A percentile compares a stretch with the other conserved stretches of the same genome.
Conservation (phyloP, 1,284 basidiomycete species). For the Puccinia sorghi region DNA sequence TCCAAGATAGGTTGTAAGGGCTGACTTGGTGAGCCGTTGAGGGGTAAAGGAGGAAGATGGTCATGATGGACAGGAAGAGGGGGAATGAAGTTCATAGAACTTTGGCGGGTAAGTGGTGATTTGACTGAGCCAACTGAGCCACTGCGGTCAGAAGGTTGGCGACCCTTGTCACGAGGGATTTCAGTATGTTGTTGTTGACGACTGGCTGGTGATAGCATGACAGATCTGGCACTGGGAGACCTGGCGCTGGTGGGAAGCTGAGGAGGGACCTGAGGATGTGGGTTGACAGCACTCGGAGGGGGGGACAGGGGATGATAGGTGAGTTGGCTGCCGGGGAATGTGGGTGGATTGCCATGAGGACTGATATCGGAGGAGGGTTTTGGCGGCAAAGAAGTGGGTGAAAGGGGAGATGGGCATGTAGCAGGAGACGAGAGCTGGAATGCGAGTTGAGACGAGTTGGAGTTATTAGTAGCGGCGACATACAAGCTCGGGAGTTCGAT, state of each 20-base stretch:
- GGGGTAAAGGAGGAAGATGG: slow-evolving; percentile 15
- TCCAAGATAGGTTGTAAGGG: slow-evolving; percentile 31
- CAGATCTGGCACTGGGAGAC: background rate
- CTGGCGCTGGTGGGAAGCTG: background rate
- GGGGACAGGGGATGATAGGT: slow-evolving; percentile 3
- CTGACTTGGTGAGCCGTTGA: background rate
- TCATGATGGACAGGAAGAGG: slow-evolving; percentile 21
- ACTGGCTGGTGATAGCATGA: background rate
- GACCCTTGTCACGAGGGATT: background rate
- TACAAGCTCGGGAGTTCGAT: slow-evolving; percentile 17
- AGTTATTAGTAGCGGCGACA: background rate
- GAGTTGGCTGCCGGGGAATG: background rate
- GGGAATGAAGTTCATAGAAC: slow-evolving; percentile 3
- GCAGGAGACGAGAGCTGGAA: background rate
- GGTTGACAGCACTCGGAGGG: background rate
- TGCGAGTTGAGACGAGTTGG: background rate
- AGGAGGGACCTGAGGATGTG: no score
- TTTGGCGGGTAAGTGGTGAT: background rate
- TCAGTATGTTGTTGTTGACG: background rate
- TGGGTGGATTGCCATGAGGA: background rate
- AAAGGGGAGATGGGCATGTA: background rate
- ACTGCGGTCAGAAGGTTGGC: background rate
- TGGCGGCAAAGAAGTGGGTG: background rate
- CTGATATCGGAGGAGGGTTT: background rate
- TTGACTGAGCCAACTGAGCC: no score